Evolutionary conservation across 2,329 filamentous ascomycete genomes (phyloP).

Genomic region (Nemania diffusa): DNA sequence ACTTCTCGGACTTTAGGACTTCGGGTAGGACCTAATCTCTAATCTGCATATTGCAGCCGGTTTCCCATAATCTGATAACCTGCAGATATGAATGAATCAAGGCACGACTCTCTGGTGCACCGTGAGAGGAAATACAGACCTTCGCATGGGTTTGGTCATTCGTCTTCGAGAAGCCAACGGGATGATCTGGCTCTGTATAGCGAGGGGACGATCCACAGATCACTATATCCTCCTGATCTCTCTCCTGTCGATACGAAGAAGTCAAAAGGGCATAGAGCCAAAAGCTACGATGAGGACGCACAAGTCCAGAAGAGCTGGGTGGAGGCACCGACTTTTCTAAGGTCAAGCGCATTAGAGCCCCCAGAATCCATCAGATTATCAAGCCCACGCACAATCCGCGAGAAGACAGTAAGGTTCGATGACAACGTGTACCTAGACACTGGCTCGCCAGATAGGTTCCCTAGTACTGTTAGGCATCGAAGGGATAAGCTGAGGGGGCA

Average conservation of each 20-base stretch:
- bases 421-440: conserved; percentile 8
- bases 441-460: conserved; percentile 5
- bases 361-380: background rate
- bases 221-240: conserved; percentile 5
- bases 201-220: background rate
- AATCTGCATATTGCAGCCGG: conserved; percentile 11
- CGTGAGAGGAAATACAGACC: conserved; percentile 19
- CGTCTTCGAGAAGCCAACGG: conserved; percentile 10
- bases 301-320: conserved; percentile 6
- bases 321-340: conserved; percentile 15
- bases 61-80: conserved; percentile 15
- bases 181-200: conserved; percentile 1
- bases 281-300: background rate
- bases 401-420: conserved; percentile 16
- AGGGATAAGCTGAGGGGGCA: conserved; percentile 12
- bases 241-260: background rate
- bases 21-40: conserved; percentile 22
- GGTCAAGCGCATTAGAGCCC: conserved; percentile 4
- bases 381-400: background rate
- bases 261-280: conserved; percentile 1
- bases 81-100: conserved; percentile 24
- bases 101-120: conserved; percentile 10
- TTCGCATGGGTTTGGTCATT: conserved; percentile 2
- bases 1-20: conserved; percentile 16
- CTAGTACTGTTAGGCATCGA: conserved; percentile 3